phyloP scores from a whole-genome alignment of 169 alveolate genomes.

The Eimeria sp. region DNA sequence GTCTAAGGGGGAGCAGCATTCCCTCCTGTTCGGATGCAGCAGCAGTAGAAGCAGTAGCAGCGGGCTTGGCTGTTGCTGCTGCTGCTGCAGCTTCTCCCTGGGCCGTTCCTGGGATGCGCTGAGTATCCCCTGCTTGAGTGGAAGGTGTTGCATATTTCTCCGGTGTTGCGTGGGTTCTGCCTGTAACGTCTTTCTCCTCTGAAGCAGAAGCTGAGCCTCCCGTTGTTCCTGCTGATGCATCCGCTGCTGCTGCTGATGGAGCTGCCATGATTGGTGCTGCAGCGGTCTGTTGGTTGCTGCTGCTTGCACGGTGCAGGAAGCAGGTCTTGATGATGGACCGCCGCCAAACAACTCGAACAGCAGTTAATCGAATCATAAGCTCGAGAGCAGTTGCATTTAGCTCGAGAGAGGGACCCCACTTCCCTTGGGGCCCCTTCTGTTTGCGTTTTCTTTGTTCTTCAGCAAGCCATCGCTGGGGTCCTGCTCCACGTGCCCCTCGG shows the following conservation, averaged over 20 bases:
- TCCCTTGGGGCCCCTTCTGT: conserved; percentile 17
- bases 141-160: not conserved
- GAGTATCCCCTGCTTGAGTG: not conserved
- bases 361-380: conserved; percentile 17
- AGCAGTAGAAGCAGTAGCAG: conserved; percentile 17
- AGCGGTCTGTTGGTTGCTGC: not conserved
- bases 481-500: not conserved
- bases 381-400: not conserved
- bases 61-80: not conserved
- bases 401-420: not conserved
- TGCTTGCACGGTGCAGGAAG: not conserved
- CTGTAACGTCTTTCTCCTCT: not conserved
- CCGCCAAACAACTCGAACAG: conserved; percentile 40
- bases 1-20: not conserved
- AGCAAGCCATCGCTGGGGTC: not conserved
- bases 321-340: not conserved
- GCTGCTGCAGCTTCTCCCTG: conserved; percentile 7
- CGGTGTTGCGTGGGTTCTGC: not conserved
- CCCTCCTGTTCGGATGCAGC: not conserved
- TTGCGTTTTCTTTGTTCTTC: not conserved
- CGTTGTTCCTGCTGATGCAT: not conserved
- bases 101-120: not conserved
- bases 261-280: not conserved
- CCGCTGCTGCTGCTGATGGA: not conserved
- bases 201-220: not conserved